A percentile compares a stretch with the other conserved stretches of the same genome.
Conservation (phyloP, 2,329 filamentous ascomycete species). For the Cladosporium sp. region DNA sequence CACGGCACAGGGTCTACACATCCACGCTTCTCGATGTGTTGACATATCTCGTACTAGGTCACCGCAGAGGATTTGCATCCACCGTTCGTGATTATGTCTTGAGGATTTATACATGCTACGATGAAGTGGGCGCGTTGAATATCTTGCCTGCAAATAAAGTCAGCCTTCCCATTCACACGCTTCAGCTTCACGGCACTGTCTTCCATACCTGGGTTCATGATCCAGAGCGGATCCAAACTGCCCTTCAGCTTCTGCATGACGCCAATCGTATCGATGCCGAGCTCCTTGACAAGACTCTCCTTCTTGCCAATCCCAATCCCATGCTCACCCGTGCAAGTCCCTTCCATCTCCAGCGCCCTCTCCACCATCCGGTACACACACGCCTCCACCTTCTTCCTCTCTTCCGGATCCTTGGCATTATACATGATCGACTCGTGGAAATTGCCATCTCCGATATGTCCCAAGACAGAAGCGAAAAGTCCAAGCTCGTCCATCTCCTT, state of each 20-base stretch:
- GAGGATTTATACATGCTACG: neutral
- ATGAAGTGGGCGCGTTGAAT: constrained; percentile 5
- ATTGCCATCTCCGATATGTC: constrained; percentile 91
- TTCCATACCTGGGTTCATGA: constrained; percentile 84
- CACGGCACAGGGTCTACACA: no score
- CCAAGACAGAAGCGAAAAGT: constrained; percentile 82
- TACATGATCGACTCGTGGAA: constrained; percentile 95
- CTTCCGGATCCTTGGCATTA: constrained; percentile 65
- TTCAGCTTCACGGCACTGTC: no score
- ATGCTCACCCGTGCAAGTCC: constrained; percentile 88
- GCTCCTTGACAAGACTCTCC: constrained; percentile 72
- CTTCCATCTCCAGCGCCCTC: constrained; percentile 89
- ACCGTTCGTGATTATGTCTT: no score
- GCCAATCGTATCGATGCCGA: constrained; percentile 75
- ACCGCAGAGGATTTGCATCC: no score
- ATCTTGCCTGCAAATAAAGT: constrained; percentile 2
- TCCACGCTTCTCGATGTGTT: no score
- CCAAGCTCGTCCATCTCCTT: constrained; percentile 84
- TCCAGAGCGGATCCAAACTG: constrained; percentile 81
- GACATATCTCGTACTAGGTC: no score
- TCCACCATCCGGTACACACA: constrained; percentile 89
- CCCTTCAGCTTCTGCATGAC: constrained; percentile 83
- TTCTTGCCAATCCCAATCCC: constrained; percentile 86
- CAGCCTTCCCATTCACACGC: neutral
- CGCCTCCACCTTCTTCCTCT: constrained; percentile 73